Evolutionary conservation across 805 yeast species (phyloP).

Genomic region (Helenozyma rhizophorensis): DNA sequence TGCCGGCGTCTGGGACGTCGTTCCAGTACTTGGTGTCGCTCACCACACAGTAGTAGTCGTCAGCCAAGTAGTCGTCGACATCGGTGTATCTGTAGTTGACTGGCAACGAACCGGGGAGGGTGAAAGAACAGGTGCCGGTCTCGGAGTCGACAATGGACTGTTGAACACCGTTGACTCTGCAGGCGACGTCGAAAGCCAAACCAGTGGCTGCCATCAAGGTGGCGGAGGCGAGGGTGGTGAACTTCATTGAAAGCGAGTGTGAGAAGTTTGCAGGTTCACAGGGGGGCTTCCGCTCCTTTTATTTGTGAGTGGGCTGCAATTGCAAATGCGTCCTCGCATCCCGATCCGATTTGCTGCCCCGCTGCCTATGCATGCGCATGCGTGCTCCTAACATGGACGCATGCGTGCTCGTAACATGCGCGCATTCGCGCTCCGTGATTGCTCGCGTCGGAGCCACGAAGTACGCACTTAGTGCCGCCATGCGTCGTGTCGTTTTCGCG

Average conservation of each 20-base stretch:
- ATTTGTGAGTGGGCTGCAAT: too few species aligned
- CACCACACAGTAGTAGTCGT: conserved; percentile 32
- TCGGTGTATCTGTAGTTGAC: conserved; percentile 22
- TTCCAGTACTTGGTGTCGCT: conserved; percentile 24
- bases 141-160: conserved; percentile 36
- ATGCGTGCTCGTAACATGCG: too few species aligned
- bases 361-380: too few species aligned
- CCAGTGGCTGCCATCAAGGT: conserved; percentile 18
- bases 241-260: conserved; percentile 17
- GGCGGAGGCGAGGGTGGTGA: conserved; percentile 18
- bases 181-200: conserved; percentile 32
- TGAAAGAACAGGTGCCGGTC: conserved; percentile 37
- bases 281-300: too few species aligned
- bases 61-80: conserved; percentile 27
- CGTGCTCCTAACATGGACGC: too few species aligned
- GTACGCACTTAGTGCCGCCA: too few species aligned
- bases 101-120: conserved; percentile 27
- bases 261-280: too few species aligned
- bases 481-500: too few species aligned
- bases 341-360: too few species aligned
- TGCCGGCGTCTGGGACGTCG: conserved; percentile 30
- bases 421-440: too few species aligned
- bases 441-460: too few species aligned
- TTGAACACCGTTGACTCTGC: conserved; percentile 30
- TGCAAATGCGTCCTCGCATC: too few species aligned